Evolutionary conservation across 129 eudicot genomes (phyloP), one percentile per base, ranked within the genome.

Genomic region (Solidago caesia): DNA sequence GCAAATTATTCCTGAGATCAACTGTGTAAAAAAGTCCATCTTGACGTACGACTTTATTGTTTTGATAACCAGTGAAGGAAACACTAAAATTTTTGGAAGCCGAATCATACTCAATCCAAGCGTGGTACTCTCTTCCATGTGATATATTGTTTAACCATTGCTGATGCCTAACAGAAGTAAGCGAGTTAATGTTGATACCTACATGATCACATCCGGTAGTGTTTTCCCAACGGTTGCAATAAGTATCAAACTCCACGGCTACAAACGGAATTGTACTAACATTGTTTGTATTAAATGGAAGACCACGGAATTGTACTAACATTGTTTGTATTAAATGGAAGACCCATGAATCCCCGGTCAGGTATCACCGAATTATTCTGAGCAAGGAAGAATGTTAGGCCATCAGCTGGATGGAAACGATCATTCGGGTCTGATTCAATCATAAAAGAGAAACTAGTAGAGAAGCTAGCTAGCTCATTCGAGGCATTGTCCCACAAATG

Each of bases 171-270:
- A 44, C 82, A 39, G 87, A 85, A 27, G 27, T 13, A 57, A 85
- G 42, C 4, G 82, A 80, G 62, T 25, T 82, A 39, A 80, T 25
- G 29, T 64, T 39, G 15, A 79, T 82, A 49, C 87, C 89, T 8
- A 82, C 86, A 39, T 77, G 78, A 25, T 49, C 44, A 25, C 9
- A 49, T 0, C 13, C 13, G 4, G 4, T 25, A 0, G 1, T 0
- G 1, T 56, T 69, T 48, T 81, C 83, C 88, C 80, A 77, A 1
- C 2, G 6, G 12, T 77, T 63, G 12, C 2, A 0, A 43, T 1
- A 77, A 9, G 80, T 84, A 73, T 84, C 85, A 43, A 84, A 84
- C 66, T 84, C 84, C 45, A 84, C 82, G 0, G 87, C 84, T 44
- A 84, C 76, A 72, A 84, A 84, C 1, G n/a, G 72, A 21, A 6